Conservation (phyloP, 768 basidiomycete species). For the Coprinopsis sp. region DNA sequence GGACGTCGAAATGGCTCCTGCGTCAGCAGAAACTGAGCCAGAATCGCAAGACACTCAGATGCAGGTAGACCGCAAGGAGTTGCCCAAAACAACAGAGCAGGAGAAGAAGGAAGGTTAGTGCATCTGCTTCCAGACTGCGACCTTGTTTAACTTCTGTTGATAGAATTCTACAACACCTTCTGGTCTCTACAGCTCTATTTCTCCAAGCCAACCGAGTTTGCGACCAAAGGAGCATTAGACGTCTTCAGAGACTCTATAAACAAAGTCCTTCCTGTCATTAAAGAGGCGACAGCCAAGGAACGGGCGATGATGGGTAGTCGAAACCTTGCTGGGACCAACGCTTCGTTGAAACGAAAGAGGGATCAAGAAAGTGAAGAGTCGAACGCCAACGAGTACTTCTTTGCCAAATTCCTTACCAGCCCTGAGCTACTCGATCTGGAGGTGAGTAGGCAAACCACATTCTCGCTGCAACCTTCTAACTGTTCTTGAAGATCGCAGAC, state of each 20-base stretch:
- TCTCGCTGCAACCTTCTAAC: constrained; percentile 8
- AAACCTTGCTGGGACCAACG: constrained; percentile 43
- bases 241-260: constrained; percentile 68
- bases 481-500: constrained; percentile 65
- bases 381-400: constrained; percentile 73
- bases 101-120: constrained; percentile 59
- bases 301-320: constrained; percentile 74
- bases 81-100: constrained; percentile 26
- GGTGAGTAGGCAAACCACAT: constrained; percentile 36
- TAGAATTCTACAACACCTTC: constrained; percentile 83
- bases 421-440: constrained; percentile 85
- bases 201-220: constrained; percentile 73
- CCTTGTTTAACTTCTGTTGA: neutral
- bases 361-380: constrained; percentile 54
- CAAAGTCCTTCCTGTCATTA: constrained; percentile 72
- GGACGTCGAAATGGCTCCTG: constrained; percentile 24
- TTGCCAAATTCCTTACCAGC: constrained; percentile 89
- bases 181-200: constrained; percentile 88
- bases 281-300: constrained; percentile 84
- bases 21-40: constrained; percentile 20
- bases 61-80: constrained; percentile 52
- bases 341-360: constrained; percentile 60
- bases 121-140: neutral
- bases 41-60: constrained; percentile 41
- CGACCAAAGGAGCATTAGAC: constrained; percentile 47